phyloP scores from a whole-genome alignment of 768 basidiomycete genomes.

The Rubroboletus pulcherrimus region DNA sequence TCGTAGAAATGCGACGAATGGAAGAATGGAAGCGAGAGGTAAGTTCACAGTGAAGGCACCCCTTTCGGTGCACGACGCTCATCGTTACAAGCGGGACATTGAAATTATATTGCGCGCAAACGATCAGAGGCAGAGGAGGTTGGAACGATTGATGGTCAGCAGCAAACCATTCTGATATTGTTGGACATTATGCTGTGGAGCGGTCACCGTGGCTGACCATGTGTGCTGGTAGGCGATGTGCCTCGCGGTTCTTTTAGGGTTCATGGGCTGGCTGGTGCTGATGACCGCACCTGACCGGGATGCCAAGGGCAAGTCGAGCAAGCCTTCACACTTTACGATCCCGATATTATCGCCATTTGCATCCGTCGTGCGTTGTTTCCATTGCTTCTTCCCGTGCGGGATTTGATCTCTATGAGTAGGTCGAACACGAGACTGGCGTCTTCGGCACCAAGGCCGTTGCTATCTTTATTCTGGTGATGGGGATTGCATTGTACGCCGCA shows the following conservation, averaged over 20 bases:
- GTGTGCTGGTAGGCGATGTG: slow-evolving; percentile 13
- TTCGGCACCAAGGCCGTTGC: slow-evolving; percentile 48
- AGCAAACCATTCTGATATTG: slow-evolving; percentile 13
- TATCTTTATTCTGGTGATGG: slow-evolving; percentile 38
- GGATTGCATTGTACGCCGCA: slow-evolving; percentile 39
- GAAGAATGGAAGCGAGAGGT: slow-evolving; percentile 50
- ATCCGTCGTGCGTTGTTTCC: slow-evolving; percentile 51
- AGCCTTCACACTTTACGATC: slow-evolving; percentile 65
- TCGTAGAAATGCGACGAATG: slow-evolving; percentile 37
- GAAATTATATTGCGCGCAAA: slow-evolving; percentile 37
- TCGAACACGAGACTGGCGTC: slow-evolving; percentile 71
- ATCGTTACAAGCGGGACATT: slow-evolving; percentile 40
- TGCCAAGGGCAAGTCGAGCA: slow-evolving; percentile 7
- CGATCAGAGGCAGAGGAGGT: slow-evolving; percentile 43
- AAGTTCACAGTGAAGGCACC: slow-evolving; percentile 15
- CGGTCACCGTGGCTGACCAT: slow-evolving; percentile 8
- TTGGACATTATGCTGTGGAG: slow-evolving; percentile 2
- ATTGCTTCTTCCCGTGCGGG: background rate
- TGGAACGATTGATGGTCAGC: slow-evolving; percentile 52
- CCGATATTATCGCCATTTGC: slow-evolving; percentile 77
- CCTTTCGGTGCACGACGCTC: background rate
- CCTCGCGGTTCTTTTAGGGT: slow-evolving; percentile 22
- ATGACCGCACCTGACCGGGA: slow-evolving; percentile 13
- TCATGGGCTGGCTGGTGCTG: slow-evolving; percentile 20
- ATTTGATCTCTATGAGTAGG: slow-evolving; percentile 35